phyloP scores from a whole-genome alignment of 768 basidiomycete genomes.

The Chalciporus piperatus region DNA sequence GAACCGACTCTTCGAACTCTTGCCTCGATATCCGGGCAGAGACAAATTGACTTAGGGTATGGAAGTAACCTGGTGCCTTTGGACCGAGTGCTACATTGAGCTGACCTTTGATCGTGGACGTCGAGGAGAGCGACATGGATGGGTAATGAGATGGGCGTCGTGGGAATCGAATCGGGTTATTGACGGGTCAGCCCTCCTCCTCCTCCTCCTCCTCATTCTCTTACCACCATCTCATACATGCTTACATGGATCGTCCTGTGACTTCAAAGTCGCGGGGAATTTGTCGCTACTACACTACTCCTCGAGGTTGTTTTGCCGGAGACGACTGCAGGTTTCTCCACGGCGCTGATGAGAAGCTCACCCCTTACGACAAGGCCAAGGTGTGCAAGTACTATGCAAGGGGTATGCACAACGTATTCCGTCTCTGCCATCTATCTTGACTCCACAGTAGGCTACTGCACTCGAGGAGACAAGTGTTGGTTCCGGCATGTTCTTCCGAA shows the following conservation, averaged over 20 bases:
- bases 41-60: conserved; percentile 63
- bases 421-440: neutral
- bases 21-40: conserved; percentile 63
- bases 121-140: conserved; percentile 72
- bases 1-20: conserved; percentile 74
- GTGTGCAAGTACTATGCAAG: conserved; percentile 61
- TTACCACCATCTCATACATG: conserved; percentile 20
- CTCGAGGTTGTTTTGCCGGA: conserved; percentile 69
- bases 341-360: conserved; percentile 47
- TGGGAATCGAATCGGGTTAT: neutral
- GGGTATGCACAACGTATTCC: conserved; percentile 36
- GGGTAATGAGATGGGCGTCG: too few species aligned
- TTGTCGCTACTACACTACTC: conserved; percentile 63
- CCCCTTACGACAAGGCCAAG: conserved; percentile 72
- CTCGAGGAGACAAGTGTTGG: conserved; percentile 70
- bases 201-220: neutral
- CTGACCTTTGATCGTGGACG: conserved; percentile 68
- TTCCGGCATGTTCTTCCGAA: conserved; percentile 52
- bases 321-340: conserved; percentile 77
- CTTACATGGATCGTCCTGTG: conserved; percentile 47
- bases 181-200: neutral
- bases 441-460: conserved; percentile 58
- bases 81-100: conserved; percentile 58
- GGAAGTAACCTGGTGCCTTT: conserved; percentile 61
- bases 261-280: conserved; percentile 72